Evolutionary conservation across 179 eudicot species (phyloP).

Genomic region (Vitellaria paradoxa): DNA sequence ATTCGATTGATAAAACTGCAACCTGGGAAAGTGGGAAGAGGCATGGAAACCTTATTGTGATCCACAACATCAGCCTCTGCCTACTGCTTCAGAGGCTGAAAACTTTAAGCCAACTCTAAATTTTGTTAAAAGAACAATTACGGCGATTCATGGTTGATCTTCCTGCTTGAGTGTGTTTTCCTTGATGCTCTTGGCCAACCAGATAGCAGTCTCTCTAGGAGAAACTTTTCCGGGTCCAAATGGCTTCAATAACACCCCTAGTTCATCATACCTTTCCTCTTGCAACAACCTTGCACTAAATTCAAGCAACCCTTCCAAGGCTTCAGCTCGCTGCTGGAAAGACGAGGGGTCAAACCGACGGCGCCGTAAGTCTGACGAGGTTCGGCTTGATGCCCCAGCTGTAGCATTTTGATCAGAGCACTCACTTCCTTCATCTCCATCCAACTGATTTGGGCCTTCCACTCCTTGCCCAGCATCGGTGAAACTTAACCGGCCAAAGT

Average conservation of each 20-base stretch:
- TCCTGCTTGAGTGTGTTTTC: slow-evolving; percentile 49
- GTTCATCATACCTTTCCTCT: slow-evolving; percentile 83
- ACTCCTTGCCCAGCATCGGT: slow-evolving; percentile 22
- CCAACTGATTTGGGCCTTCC: slow-evolving; percentile 13
- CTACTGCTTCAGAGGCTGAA: neutral
- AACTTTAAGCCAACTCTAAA: neutral
- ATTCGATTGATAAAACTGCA: neutral
- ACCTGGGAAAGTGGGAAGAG: neutral
- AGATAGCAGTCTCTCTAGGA: slow-evolving; percentile 94
- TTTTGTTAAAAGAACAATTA: neutral
- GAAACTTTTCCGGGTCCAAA: slow-evolving; percentile 96
- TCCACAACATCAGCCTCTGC: neutral
- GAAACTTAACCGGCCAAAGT: slow-evolving; percentile 32
- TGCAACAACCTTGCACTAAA: slow-evolving; percentile 86
- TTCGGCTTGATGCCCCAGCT: slow-evolving; percentile 67
- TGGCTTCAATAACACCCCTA: slow-evolving; percentile 76
- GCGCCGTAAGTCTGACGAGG: slow-evolving; percentile 72
- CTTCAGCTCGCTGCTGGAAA: slow-evolving; percentile 84
- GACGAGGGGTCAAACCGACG: slow-evolving; percentile 75
- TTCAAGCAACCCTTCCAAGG: slow-evolving; percentile 91
- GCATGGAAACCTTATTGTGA: neutral
- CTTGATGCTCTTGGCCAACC: slow-evolving; percentile 94
- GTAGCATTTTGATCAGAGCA: slow-evolving; percentile 70
- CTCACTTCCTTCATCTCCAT: slow-evolving; percentile 37
- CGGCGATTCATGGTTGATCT: slow-evolving; percentile 23